Evolutionary conservation across 2,329 filamentous ascomycete genomes (phyloP), one percentile per base, ranked within the genome.

Genomic region (Amauroascus verrucosus): DNA sequence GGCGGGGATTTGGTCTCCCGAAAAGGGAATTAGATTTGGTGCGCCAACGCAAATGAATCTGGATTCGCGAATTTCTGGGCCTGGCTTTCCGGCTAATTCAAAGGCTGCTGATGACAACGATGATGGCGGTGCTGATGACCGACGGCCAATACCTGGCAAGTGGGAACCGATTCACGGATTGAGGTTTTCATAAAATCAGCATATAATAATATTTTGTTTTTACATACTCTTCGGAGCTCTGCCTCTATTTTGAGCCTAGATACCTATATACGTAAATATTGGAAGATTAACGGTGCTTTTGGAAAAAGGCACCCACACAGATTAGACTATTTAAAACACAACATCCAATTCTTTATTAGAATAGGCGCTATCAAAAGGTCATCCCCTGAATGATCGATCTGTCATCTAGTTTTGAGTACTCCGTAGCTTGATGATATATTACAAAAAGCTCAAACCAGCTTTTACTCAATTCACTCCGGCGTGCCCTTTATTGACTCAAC

Each of bases 21-120:
- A 84, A 1, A 83, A 87, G 75, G 86, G 85, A 0, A 93, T 95
- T 62, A 83, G 82, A 54, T 95, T 95, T 67, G 80, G 80, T 0
- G 77, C 72, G 2, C 58, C 71, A 14, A 62, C 70, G 5, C 52
- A 50, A 20, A 40, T 49, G 33, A 54, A 46, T 33, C 1, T 45
- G 41, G 20, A 44, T 18, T 26, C 50, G 30, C 50, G 40, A 18
- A 20, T 45, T 2, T 52, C 50, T 13, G 41, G 28, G 2, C 8
- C 40, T 33, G 59, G 50, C 62, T 53, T 43, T 26, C 44, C 51
- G 16, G 52, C 47, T 16, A 48, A 33, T 46, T 38, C 35, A 9
- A 13, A 11, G 9, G 43, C 14, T 6, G n/a, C 16, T 26, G 33
- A 35, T 33, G 32, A 18, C 13, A 14, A 18, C 13, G 44, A 33